Percentiles rank a stretch among this genome's conserved stretches.
These are phyloP conservation scores for Dothideomycetidae sp. DNA, from an alignment of 2,329 filamentous ascomycete species.

Conservation along the genomic window DNA sequence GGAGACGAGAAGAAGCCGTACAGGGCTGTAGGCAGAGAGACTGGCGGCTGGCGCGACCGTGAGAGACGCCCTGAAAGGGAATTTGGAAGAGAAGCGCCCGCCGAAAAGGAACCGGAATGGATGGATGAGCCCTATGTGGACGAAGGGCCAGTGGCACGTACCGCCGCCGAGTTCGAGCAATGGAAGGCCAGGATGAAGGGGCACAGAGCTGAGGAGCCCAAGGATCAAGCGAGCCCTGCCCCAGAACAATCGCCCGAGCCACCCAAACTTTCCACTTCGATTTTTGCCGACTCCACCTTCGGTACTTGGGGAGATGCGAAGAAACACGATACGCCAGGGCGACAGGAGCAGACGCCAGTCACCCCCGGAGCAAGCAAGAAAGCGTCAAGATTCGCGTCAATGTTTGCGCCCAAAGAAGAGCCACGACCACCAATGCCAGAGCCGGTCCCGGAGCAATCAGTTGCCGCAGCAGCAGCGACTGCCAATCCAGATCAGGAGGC, in stretches of 20 bases:
- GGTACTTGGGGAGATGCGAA: constrained; percentile 48
- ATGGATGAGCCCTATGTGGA: constrained; percentile 44
- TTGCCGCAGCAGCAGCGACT: constrained; percentile 19
- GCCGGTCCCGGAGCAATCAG: constrained; percentile 11
- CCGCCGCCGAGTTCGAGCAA: constrained; percentile 81
- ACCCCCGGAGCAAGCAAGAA: constrained; percentile 44
- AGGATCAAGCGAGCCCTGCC: constrained; percentile 19
- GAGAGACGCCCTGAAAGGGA: constrained; percentile 35
- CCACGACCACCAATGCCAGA: constrained; percentile 13
- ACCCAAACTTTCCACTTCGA: constrained; percentile 41
- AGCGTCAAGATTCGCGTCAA: constrained; percentile 73
- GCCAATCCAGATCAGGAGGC: constrained; percentile 66
- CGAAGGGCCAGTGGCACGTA: constrained; percentile 63
- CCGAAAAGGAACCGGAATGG: constrained; percentile 83
- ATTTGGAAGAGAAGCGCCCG: constrained; percentile 39
- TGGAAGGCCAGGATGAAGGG: constrained; percentile 88
- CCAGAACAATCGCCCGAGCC: constrained; percentile 13
- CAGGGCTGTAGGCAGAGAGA: constrained; percentile 28
- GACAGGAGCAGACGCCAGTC: constrained; percentile 26
- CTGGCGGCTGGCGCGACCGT: constrained; percentile 47
- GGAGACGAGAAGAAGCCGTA: constrained; percentile 29
- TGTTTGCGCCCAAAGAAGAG: constrained; percentile 37
- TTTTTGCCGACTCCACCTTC: constrained; percentile 51
- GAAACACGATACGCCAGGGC: constrained; percentile 27
- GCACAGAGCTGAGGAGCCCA: constrained; percentile 26